These are phyloP conservation scores for Fusarium sp. DNA, from an alignment of 2,329 filamentous ascomycete genomes.

Conservation along the genomic window DNA sequence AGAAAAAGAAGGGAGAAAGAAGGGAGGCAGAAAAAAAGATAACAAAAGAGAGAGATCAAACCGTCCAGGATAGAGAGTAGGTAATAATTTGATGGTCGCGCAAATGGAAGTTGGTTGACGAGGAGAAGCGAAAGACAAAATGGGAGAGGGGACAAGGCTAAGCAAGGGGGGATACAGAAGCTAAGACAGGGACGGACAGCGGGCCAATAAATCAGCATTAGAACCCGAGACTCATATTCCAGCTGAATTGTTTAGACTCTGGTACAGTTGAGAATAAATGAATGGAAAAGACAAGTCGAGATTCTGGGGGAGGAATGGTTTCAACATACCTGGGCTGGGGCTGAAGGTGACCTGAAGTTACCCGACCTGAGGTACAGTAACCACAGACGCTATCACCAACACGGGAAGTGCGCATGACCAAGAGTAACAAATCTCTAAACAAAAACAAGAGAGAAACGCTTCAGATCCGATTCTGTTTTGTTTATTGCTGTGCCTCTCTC, in stretches of 20 bases:
- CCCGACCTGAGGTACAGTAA: neutral
- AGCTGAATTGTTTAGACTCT: neutral
- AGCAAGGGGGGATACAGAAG: conserved; percentile 10
- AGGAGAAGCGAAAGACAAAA: conserved; percentile 23
- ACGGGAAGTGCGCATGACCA: conserved; percentile 11
- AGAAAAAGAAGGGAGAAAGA: conserved; percentile 4
- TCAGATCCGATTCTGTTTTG: neutral
- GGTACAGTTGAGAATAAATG: neutral
- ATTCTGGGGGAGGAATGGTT: conserved; percentile 32
- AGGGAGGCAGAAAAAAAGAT: neutral
- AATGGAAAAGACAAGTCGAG: neutral
- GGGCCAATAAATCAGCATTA: conserved; percentile 25
- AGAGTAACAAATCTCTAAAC: neutral
- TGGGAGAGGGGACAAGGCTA: conserved; percentile 18
- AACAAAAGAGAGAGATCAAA: neutral
- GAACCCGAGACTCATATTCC: conserved; percentile 7
- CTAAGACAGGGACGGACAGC: conserved; percentile 10
- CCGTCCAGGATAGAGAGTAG: conserved; percentile 2
- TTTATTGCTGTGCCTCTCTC: conserved; percentile 4
- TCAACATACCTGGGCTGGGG: conserved; percentile 12
- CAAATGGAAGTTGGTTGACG: conserved; percentile 24
- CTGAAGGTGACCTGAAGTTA: neutral
- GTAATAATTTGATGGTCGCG: conserved; percentile 21
- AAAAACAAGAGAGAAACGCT: neutral
- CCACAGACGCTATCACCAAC: conserved; percentile 12